phyloP scores from a whole-genome alignment of 2,329 filamentous ascomycete genomes.

The Fusarium brachygibbosum region DNA sequence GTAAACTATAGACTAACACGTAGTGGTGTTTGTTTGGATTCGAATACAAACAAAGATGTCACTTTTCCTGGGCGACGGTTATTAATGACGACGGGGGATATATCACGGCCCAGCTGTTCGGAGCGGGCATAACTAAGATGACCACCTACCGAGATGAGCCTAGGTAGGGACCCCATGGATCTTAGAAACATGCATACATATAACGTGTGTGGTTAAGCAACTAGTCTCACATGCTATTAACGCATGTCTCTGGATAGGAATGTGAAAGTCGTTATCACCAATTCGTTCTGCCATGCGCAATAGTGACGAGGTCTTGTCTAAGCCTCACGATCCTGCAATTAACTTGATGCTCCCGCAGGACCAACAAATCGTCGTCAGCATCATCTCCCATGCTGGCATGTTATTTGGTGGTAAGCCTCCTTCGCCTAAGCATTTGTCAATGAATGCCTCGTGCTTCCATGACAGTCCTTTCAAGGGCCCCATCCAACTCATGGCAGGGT shows the following conservation, averaged over 20 bases:
- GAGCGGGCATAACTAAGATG: constrained; percentile 31
- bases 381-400: background rate
- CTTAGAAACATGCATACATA: constrained; percentile 26
- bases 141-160: constrained; percentile 42
- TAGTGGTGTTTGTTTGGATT: constrained; percentile 31
- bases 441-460: constrained; percentile 28
- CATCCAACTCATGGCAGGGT: constrained; percentile 21
- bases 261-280: constrained; percentile 15
- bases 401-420: constrained; percentile 25
- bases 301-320: constrained; percentile 11
- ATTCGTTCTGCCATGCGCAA: constrained; percentile 5
- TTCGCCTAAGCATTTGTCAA: constrained; percentile 29
- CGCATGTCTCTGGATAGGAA: constrained; percentile 23
- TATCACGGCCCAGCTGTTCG: constrained; percentile 33
- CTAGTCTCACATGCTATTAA: constrained; percentile 27
- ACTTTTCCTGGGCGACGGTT: constrained; percentile 25
- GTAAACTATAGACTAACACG: constrained; percentile 18
- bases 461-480: constrained; percentile 18
- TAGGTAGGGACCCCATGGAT: constrained; percentile 22
- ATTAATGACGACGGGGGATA: constrained; percentile 34
- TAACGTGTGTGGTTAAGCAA: constrained; percentile 11
- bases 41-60: constrained; percentile 30
- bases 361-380: constrained; percentile 20
- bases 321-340: constrained; percentile 32
- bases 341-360: background rate